Conservation (phyloP, 192 early-diverging fungal genomes). For the Backusella tuberculispora region DNA sequence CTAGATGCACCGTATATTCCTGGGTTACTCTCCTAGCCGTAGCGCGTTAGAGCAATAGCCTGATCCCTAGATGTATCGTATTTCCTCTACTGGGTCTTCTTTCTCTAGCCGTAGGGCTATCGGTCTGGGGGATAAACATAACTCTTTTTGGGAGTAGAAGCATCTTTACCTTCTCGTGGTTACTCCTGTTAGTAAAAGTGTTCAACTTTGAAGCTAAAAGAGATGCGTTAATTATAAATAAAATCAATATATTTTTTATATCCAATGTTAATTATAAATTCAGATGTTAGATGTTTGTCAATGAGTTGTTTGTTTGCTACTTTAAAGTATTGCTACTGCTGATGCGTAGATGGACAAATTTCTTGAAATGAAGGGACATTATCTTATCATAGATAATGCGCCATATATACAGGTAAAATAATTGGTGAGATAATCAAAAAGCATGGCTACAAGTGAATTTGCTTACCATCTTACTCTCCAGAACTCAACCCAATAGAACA, state of each 20-base stretch:
- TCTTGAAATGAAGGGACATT: too few species aligned
- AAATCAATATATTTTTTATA: too few species aligned
- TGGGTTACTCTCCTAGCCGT: slow-evolving; percentile 14
- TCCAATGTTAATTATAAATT: too few species aligned
- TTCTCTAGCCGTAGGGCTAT: slow-evolving; percentile 13
- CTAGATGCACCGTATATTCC: background rate
- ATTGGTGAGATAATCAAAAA: too few species aligned
- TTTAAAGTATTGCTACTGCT: too few species aligned
- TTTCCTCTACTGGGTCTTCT: slow-evolving; percentile 6
- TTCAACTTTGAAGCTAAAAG: slow-evolving; percentile 10
- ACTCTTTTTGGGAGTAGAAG: slow-evolving; percentile 14
- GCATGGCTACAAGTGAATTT: slow-evolving; percentile 7
- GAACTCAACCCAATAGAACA: slow-evolving; percentile 34
- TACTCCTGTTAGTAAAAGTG: slow-evolving; percentile 3
- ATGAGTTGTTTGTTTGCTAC: too few species aligned
- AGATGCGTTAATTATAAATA: background rate
- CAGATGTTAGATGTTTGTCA: too few species aligned
- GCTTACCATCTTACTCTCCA: slow-evolving; percentile 24
- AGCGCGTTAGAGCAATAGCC: background rate
- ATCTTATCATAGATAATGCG: too few species aligned
- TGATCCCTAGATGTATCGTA: background rate
- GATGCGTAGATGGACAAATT: too few species aligned
- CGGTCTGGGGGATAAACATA: background rate
- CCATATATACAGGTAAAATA: too few species aligned
- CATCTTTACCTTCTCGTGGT: slow-evolving; percentile 9